Conservation (phyloP, 441 rosid species). For the Populus hybrid region DNA sequence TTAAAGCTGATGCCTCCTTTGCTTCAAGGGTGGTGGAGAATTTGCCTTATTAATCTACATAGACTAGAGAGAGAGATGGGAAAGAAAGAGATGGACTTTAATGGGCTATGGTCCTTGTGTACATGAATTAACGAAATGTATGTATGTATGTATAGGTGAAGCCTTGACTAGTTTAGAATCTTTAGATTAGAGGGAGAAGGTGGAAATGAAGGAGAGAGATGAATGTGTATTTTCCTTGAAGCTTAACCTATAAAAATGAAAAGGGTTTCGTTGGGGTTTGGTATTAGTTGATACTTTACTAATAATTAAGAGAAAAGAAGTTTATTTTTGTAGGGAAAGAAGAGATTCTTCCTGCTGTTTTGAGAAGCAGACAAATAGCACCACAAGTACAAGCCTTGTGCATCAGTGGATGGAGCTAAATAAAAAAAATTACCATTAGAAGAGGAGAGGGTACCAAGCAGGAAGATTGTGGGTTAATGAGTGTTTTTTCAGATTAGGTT, state of each 20-base stretch:
- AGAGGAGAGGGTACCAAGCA: neutral
- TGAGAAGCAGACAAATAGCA: constrained; percentile 27
- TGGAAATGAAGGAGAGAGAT: neutral
- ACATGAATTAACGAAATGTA: neutral
- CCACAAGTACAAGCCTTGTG: constrained; percentile 11
- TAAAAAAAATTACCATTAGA: neutral
- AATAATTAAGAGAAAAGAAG: neutral
- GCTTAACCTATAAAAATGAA: neutral
- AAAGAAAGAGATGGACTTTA: neutral
- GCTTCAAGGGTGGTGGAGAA: constrained; percentile 57
- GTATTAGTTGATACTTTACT: neutral
- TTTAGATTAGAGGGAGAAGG: constrained; percentile 27
- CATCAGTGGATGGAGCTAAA: too few relatives aligned
- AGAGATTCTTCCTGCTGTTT: constrained; percentile 34
- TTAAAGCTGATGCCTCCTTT: constrained; percentile 35
- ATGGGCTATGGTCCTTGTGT: neutral
- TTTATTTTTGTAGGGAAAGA: constrained; percentile 10
- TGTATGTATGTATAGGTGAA: neutral
- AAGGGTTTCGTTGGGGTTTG: constrained; percentile 13
- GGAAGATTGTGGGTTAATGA: constrained; percentile 18
- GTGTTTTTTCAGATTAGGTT: constrained; percentile 3
- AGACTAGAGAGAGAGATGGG: neutral
- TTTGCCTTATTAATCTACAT: constrained; percentile 11
- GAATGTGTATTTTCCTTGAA: neutral
- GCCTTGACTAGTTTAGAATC: constrained; percentile 11